phyloP scores from a whole-genome alignment of 2,329 filamentous ascomycete species.

The Nigrospora osmanthi region DNA sequence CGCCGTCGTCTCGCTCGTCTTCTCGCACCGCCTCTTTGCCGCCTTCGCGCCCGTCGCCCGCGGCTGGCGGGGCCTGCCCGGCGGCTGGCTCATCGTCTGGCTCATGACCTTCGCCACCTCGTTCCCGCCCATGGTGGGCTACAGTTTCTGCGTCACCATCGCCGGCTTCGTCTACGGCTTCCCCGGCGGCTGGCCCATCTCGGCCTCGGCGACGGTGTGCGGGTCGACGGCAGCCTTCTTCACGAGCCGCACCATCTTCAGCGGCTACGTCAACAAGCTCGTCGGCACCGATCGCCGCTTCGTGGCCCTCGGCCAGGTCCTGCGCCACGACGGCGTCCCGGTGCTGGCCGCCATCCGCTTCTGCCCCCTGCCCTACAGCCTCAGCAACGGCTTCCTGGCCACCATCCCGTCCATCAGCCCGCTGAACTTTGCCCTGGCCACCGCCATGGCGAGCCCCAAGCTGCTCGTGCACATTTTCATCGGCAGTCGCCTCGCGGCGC shows the following conservation, averaged over 20 bases:
- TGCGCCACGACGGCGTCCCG: slow-evolving; percentile 84
- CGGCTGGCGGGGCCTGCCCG: slow-evolving; percentile 65
- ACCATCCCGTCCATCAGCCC: slow-evolving; percentile 86
- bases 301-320: slow-evolving; percentile 75
- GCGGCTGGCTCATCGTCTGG: slow-evolving; percentile 73
- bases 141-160: slow-evolving; percentile 61
- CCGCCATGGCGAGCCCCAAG: slow-evolving; percentile 75
- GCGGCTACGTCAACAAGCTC: slow-evolving; percentile 68
- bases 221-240: slow-evolving; percentile 77
- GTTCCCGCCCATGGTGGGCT: slow-evolving; percentile 84
- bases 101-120: slow-evolving; percentile 65
- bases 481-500: slow-evolving; percentile 69
- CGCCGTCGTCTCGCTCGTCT: slow-evolving; percentile 63
- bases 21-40: slow-evolving; percentile 72
- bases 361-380: slow-evolving; percentile 84
- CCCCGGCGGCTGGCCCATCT: slow-evolving; percentile 69
- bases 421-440: slow-evolving; percentile 70
- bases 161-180: slow-evolving; percentile 50
- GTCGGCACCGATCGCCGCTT: slow-evolving; percentile 82
- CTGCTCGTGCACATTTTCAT: slow-evolving; percentile 90
- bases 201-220: slow-evolving; percentile 67
- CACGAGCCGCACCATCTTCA: slow-evolving; percentile 70
- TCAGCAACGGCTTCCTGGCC: slow-evolving; percentile 89
- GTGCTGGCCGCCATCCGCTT: slow-evolving; percentile 87
- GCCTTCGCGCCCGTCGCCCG: slow-evolving; percentile 65